These are phyloP conservation scores for Gnomoniopsis smithogilvyi DNA, from an alignment of 2,329 filamentous ascomycete genomes.

Conservation along the genomic window DNA sequence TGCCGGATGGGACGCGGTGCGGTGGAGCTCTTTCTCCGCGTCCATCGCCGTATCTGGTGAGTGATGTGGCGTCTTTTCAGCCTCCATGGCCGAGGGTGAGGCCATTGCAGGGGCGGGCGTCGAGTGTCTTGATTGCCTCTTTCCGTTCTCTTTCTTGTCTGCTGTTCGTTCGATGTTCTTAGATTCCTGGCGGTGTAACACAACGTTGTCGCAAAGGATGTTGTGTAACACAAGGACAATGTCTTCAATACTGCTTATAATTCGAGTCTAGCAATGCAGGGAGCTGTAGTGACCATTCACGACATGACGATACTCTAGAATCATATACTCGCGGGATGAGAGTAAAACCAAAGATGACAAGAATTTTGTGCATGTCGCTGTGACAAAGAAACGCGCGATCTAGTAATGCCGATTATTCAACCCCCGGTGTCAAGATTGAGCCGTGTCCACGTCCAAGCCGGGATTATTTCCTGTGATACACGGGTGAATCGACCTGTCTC, in stretches of 20 bases:
- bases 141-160: not conserved
- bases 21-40: not conserved
- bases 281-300: too few species aligned
- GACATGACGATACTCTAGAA: too few species aligned
- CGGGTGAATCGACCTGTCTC: not conserved
- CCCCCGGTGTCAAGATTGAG: not conserved
- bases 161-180: not conserved
- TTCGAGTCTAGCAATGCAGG: too few species aligned
- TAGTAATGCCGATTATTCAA: not conserved
- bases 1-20: not conserved
- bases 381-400: not conserved
- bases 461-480: not conserved
- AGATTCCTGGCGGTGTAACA: too few species aligned
- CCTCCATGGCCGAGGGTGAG: not conserved
- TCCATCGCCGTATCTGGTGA: not conserved
- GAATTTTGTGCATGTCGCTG: not conserved
- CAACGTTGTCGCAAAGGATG: too few species aligned
- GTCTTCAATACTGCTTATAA: too few species aligned
- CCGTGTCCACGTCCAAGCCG: not conserved
- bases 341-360: too few species aligned
- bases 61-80: constrained; percentile 1
- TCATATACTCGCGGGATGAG: not conserved
- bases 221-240: too few species aligned
- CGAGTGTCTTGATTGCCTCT: not conserved
- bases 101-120: not conserved